Evolutionary conservation across 768 basidiomycete genomes (phyloP), one percentile per base, ranked within the genome.

Genomic region (Mycena olivaceomarginata): DNA sequence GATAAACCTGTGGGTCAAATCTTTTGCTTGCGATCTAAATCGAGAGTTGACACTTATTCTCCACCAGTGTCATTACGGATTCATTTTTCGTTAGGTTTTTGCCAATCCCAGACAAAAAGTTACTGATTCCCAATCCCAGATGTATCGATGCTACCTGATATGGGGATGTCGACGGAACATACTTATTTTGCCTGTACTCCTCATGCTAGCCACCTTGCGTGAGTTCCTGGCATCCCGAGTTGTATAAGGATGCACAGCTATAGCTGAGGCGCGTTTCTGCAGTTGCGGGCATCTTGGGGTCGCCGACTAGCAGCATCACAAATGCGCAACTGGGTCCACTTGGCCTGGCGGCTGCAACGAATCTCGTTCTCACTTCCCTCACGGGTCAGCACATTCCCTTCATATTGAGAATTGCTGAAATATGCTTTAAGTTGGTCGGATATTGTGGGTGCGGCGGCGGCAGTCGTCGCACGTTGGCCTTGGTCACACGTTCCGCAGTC

Each of bases 81-180:
- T 8, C 16, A 8, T 53, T 53, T 53, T 53, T 53, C n/a, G 51
- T 53, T 20, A n/a, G n/a, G 51, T 53, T 15, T 10, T 53, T n/a
- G 20, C 51, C 18, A 53, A 45, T 45, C n/a, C 51, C 7, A 53
- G 20, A 8, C 20, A n/a, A 10, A 18, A 53, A 8, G 6, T 8
- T 53, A 18, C 20, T 53, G 51, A 53, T n/a, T 11, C 20, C n/a
- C 11, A 18, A 48, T 48, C 18, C 7, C 11, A 53, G 51, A 53
- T 53, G 51, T 53, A 53, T 53, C 51, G 51, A 53, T 53, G 51
- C 51, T 53, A 53, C 20, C 20, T 53, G n/a, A n/a, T 53, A 53
- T 53, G 51, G 51, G 51, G 51, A n/a, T 53, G 20, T n/a, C 51
- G 16, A n/a, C 51, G 51, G 20, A 53, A 53, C 9, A 11, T 53